Percentiles rank a stretch among this genome's conserved stretches.
phyloP scores from a whole-genome alignment of 1,284 basidiomycete species.

The Irpex sp. region DNA sequence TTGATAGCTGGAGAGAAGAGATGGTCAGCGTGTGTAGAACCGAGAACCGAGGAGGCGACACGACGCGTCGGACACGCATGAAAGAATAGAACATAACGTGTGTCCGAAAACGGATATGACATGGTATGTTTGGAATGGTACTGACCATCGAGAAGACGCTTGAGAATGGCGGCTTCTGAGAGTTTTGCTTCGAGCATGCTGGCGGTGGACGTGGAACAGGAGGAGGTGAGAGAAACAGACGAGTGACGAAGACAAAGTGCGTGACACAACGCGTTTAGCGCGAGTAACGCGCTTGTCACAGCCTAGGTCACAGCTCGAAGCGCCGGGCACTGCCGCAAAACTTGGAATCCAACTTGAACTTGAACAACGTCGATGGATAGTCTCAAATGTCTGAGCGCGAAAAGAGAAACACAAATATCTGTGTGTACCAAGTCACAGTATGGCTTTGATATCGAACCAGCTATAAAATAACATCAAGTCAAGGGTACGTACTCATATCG shows the following conservation, averaged over 20 bases:
- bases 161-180: slow-evolving; percentile 77
- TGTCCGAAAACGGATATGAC: not conserved
- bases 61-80: not conserved
- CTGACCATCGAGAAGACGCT: slow-evolving; percentile 85
- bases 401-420: too few relatives aligned
- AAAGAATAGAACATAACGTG: not conserved
- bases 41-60: not conserved
- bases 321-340: too few relatives aligned
- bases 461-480: too few relatives aligned
- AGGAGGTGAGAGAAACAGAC: not conserved
- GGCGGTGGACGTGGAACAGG: slow-evolving; percentile 1
- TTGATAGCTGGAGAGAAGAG: slow-evolving; percentile 72
- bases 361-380: too few relatives aligned
- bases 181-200: slow-evolving; percentile 90
- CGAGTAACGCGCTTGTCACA: not conserved
- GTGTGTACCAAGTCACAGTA: too few relatives aligned
- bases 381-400: too few relatives aligned
- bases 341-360: too few relatives aligned
- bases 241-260: not conserved
- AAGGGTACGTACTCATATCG: too few relatives aligned
- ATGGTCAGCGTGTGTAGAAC: not conserved
- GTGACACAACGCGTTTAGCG: not conserved
- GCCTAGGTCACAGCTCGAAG: too few relatives aligned
- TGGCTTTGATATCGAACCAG: too few relatives aligned
- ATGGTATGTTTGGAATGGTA: not conserved